Conservation (phyloP, 2,329 filamentous ascomycete species). For the Scytalidium lignicola region DNA sequence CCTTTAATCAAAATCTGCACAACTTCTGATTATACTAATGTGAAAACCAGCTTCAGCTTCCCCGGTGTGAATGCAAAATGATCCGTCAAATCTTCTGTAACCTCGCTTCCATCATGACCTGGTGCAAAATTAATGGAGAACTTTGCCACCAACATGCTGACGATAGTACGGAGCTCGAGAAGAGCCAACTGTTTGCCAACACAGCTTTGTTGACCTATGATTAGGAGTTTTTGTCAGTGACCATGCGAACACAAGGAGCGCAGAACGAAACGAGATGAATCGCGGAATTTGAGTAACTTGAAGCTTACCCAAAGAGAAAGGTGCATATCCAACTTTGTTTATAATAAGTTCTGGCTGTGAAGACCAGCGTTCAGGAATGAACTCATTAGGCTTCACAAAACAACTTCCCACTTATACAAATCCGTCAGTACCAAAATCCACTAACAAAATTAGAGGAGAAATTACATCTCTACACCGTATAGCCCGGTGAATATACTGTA, state of each 20-base stretch:
- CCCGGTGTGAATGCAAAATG: too few relatives aligned
- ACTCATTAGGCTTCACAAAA: slow-evolving; percentile 9
- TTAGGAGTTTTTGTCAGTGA: neutral
- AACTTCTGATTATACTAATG: too few relatives aligned
- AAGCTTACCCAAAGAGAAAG: slow-evolving; percentile 24
- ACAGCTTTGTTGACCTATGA: slow-evolving; percentile 9
- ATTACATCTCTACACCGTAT: too few relatives aligned
- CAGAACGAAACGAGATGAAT: neutral
- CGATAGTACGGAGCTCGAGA: slow-evolving; percentile 15
- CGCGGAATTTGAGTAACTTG: neutral
- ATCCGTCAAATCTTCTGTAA: slow-evolving; percentile 12
- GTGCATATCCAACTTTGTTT: slow-evolving; percentile 20
- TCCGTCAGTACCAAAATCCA: too few relatives aligned
- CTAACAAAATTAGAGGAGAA: too few relatives aligned
- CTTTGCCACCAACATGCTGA: slow-evolving; percentile 9
- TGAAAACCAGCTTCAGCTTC: too few relatives aligned
- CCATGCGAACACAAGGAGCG: too few relatives aligned
- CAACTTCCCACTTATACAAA: neutral
- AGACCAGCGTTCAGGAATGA: slow-evolving; percentile 18
- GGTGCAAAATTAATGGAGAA: slow-evolving; percentile 15
- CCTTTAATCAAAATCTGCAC: too few relatives aligned
- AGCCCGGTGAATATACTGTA: neutral
- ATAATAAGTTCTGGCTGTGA: slow-evolving; percentile 14
- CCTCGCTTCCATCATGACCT: slow-evolving; percentile 10
- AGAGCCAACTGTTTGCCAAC: slow-evolving; percentile 16